These are phyloP conservation scores for Aspergillus sp. DNA, from an alignment of 2,329 filamentous ascomycete genomes.

Conservation along the genomic window DNA sequence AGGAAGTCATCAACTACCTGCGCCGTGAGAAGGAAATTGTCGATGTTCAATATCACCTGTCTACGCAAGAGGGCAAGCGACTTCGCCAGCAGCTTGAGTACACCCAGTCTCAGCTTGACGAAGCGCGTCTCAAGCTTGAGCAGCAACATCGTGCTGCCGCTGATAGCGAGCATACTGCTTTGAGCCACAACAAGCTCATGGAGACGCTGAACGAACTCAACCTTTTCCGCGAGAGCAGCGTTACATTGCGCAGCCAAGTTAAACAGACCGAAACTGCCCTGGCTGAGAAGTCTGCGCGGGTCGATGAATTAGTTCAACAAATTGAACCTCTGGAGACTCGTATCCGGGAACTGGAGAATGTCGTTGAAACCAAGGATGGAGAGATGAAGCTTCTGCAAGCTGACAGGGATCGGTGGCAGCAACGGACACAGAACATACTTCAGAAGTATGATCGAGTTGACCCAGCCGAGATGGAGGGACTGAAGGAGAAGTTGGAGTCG, in stretches of 20 bases:
- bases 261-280: conserved; percentile 75
- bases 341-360: conserved; percentile 78
- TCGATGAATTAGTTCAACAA: conserved; percentile 71
- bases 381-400: conserved; percentile 87
- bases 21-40: conserved; percentile 96
- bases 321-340: conserved; percentile 80
- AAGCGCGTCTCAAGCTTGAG: conserved; percentile 82
- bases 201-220: conserved; percentile 95
- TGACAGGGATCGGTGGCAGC: conserved; percentile 92
- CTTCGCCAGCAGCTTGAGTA: conserved; percentile 89
- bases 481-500: conserved; percentile 73
- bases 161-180: conserved; percentile 69
- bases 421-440: conserved; percentile 91
- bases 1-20: conserved; percentile 88
- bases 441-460: conserved; percentile 96
- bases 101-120: conserved; percentile 82
- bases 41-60: conserved; percentile 92
- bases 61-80: conserved; percentile 82
- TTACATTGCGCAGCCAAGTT: conserved; percentile 83
- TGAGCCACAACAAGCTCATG: conserved; percentile 86
- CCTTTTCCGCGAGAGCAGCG: conserved; percentile 90
- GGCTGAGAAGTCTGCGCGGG: conserved; percentile 69
- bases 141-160: conserved; percentile 79
- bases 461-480: conserved; percentile 83
- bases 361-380: conserved; percentile 77